Base-by-base conservation (phyloP, 2,329 filamentous ascomycete genomes). In the Penicillium capsulatum region DNA sequence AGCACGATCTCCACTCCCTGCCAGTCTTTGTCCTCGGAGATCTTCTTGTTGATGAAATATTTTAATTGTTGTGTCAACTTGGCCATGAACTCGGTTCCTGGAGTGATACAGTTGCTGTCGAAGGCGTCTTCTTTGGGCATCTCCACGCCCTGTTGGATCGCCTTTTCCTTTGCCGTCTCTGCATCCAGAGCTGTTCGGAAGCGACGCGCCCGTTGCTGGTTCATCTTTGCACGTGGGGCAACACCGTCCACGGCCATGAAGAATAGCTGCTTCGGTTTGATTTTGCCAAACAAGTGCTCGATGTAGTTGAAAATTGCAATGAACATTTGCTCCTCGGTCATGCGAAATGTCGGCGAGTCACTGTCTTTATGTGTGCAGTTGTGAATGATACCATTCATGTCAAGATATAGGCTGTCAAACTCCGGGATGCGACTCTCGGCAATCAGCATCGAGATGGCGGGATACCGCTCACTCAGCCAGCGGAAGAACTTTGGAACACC, bases 241-340 rank as follows among this genome's bases (percentile, higher is more conserved):
- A 98, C 94, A 58, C 92, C 92, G 60, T 98, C 92, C 51, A 98
- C 92, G 35, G 92, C 94, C 92, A 98, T 98, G 74, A 96, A 98
- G 71, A 98, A 98, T 24, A 98, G 79, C 73, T 96, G 84, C 70
- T 95, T 91, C 9, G 92, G 92, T 68, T 97, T 97, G 63, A 98
- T 98, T 69, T 96, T 98, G 56, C 91, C 90, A 66, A 94, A 98
- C 37, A 98, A 70, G 71, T 98, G 92, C 68, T 98, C 92, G 53
- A 98, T 98, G 66, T 98, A 98, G 70, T 97, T 97, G 79, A 98
- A 98, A 59, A 98, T 98, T 42, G 89, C 86, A 54, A 98, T 96
- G 63, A 98, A 98, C 92, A 98, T 98, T 67, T 96, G 87, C 65
- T 98, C 91, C 66, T 98, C 94, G 41, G 84, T 91, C 69, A 97